These are phyloP conservation scores for Globisporangium echinulatum DNA, from an alignment of 352 stramenopile species.

Conservation along the genomic window DNA sequence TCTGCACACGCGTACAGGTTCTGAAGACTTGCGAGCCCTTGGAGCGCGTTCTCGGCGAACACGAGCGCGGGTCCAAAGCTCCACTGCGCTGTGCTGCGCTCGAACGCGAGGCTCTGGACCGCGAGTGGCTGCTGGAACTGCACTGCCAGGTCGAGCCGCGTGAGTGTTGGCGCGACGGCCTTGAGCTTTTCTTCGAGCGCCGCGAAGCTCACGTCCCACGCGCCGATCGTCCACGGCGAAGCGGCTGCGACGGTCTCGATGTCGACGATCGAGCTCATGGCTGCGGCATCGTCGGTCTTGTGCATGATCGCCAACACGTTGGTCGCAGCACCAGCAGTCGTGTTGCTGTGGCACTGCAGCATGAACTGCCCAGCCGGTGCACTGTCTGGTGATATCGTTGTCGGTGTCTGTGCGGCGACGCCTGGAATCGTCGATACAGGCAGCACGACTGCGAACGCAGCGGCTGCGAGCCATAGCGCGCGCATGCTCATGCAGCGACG, in stretches of 20 bases:
- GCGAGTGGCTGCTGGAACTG: neutral
- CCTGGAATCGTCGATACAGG: neutral
- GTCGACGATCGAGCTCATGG: constrained; percentile 6
- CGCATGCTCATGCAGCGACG: neutral
- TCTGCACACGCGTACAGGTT: constrained; percentile 13
- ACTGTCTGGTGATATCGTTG: neutral
- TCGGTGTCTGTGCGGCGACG: neutral
- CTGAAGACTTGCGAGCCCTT: constrained; percentile 21
- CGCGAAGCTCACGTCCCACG: constrained; percentile 20
- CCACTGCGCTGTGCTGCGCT: constrained; percentile 7
- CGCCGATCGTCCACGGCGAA: constrained; percentile 24
- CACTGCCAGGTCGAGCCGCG: constrained; percentile 15
- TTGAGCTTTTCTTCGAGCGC: constrained; percentile 12
- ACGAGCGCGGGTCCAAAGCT: constrained; percentile 15
- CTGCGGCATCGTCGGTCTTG: constrained; percentile 9
- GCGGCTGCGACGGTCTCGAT: constrained; percentile 18
- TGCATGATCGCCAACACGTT: constrained; percentile 18
- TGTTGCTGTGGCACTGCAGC: constrained; percentile 16
- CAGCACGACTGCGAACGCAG: neutral
- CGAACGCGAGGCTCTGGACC: constrained; percentile 9
- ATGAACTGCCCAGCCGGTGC: constrained; percentile 15
- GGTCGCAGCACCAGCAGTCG: constrained; percentile 5
- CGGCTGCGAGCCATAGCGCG: constrained; percentile 1
- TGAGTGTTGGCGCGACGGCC: constrained; percentile 18
- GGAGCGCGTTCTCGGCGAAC: constrained; percentile 13